phyloP scores from a whole-genome alignment of 129 eudicot species.

The Lactuca saligna region DNA sequence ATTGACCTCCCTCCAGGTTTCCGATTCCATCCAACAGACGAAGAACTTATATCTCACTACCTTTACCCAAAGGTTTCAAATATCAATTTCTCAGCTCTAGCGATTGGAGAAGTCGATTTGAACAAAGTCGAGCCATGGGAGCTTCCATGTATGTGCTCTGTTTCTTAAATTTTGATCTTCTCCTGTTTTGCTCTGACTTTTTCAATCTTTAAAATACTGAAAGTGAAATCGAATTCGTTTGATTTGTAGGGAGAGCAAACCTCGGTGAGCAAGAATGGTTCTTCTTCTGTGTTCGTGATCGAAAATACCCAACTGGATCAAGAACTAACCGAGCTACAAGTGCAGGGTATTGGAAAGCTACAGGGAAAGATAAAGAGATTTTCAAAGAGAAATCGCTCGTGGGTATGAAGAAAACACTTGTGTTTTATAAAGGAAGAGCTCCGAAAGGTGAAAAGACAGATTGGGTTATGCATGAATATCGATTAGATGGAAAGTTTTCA shows the following conservation, averaged over 20 bases:
- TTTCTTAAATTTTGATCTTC: neutral
- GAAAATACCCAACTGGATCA: conserved; percentile 76
- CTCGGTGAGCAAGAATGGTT: conserved; percentile 94
- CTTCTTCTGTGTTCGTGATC: conserved; percentile 77
- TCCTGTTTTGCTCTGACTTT: conserved; percentile 8
- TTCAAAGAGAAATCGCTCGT: conserved; percentile 44
- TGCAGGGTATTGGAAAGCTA: conserved; percentile 89
- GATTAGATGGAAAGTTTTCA: conserved; percentile 52
- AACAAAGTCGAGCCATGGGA: conserved; percentile 98
- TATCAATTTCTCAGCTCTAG: conserved; percentile 40
- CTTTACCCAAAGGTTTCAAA: conserved; percentile 60
- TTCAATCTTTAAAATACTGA: neutral
- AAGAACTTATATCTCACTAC: conserved; percentile 81
- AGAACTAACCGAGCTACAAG: conserved; percentile 72
- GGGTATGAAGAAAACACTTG: conserved; percentile 82
- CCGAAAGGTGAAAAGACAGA: conserved; percentile 74
- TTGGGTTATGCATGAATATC: conserved; percentile 91
- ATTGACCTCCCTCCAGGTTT: conserved; percentile 83
- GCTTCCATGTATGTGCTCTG: conserved; percentile 56
- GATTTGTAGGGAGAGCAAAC: conserved; percentile 70
- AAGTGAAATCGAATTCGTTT: neutral
- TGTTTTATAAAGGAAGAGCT: conserved; percentile 75
- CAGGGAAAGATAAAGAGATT: conserved; percentile 78
- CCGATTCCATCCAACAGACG: conserved; percentile 82
- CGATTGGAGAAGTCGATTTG: conserved; percentile 87